These are phyloP conservation scores for Coemansia sp. DNA, from an alignment of 192 early-diverging fungal species.

Conservation along the genomic window DNA sequence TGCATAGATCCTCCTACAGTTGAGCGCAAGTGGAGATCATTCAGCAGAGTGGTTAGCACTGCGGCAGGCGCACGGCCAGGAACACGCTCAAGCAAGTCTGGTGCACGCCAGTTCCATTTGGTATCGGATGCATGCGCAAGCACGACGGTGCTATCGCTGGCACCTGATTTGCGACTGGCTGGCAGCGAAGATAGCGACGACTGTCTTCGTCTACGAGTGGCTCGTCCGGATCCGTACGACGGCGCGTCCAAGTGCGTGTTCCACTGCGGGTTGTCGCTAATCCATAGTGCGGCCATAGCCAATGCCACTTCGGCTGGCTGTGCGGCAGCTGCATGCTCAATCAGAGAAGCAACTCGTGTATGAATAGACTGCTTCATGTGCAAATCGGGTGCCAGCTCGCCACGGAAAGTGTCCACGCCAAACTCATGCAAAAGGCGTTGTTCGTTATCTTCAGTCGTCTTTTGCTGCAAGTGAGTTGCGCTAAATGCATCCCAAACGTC, in stretches of 20 bases:
- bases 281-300: constrained; percentile 41
- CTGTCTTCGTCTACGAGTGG: constrained; percentile 8
- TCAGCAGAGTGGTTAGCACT: constrained; percentile 27
- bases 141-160: constrained; percentile 4
- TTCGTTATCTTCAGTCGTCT: not conserved
- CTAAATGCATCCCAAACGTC: constrained; percentile 45
- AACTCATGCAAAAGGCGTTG: constrained; percentile 1
- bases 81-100: constrained; percentile 35
- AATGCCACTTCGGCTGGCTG: constrained; percentile 35
- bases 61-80: constrained; percentile 27
- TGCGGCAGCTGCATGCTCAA: constrained; percentile 20
- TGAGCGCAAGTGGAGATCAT: constrained; percentile 25
- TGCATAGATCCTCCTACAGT: constrained; percentile 3
- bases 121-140: constrained; percentile 12
- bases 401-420: constrained; percentile 1
- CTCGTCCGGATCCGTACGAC: not conserved
- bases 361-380: constrained; percentile 24
- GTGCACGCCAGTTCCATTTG: constrained; percentile 45
- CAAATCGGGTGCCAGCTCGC: not conserved
- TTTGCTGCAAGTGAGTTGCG: not conserved
- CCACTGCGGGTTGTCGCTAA: constrained; percentile 42
- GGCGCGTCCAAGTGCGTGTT: constrained; percentile 19
- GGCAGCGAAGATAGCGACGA: constrained; percentile 37
- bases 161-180: not conserved
- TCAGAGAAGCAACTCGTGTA: constrained; percentile 18